These are phyloP conservation scores for Penicillium sp. DNA, from an alignment of 2,329 filamentous ascomycete genomes.

Conservation along the genomic window DNA sequence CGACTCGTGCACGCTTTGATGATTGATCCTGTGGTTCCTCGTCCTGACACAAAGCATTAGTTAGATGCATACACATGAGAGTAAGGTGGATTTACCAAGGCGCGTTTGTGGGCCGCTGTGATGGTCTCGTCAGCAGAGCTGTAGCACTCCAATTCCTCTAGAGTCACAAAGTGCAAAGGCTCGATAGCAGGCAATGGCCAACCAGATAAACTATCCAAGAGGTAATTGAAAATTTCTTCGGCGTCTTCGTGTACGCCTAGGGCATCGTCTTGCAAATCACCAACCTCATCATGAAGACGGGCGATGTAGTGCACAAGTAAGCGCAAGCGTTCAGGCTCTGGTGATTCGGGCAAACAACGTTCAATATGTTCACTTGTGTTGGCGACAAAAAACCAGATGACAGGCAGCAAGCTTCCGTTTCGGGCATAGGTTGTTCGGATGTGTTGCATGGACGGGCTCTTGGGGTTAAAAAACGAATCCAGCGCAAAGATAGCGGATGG, in stretches of 20 bases:
- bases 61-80: neutral
- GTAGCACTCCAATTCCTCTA: constrained; percentile 27
- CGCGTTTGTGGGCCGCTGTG: constrained; percentile 29
- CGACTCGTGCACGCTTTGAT: constrained; percentile 42
- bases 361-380: constrained; percentile 50
- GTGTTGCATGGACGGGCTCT: constrained; percentile 40
- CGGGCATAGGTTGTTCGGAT: constrained; percentile 40
- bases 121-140: constrained; percentile 18
- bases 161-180: constrained; percentile 35
- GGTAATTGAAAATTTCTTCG: constrained; percentile 38
- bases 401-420: constrained; percentile 40
- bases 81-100: constrained; percentile 28
- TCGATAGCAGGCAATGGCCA: constrained; percentile 43
- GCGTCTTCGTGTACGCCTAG: constrained; percentile 42
- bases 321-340: constrained; percentile 35
- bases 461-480: constrained; percentile 44
- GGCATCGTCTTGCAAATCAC: constrained; percentile 45
- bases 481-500: constrained; percentile 46
- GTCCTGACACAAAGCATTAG: constrained; percentile 28
- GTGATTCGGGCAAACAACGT: constrained; percentile 41
- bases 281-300: constrained; percentile 36
- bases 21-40: constrained; percentile 31
- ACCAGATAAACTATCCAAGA: constrained; percentile 37
- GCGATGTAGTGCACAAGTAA: constrained; percentile 37
- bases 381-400: constrained; percentile 46